Evolutionary conservation across 148 eudicot genomes (phyloP).

Genomic region (Rhododendron vialii): DNA sequence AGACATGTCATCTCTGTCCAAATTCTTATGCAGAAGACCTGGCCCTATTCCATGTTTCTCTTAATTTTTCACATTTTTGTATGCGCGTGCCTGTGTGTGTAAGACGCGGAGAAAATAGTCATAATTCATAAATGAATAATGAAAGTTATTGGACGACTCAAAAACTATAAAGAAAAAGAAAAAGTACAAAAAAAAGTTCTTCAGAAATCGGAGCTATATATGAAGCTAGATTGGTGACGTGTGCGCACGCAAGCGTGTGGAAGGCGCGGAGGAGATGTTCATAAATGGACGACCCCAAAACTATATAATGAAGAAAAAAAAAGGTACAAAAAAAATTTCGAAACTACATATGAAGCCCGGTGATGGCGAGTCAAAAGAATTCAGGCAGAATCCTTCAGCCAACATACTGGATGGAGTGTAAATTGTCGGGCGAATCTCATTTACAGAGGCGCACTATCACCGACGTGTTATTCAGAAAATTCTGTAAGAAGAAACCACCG

Average conservation of each 20-base stretch:
- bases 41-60: too few species aligned
- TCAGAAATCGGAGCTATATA: neutral
- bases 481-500: neutral
- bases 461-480: neutral
- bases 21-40: too few species aligned
- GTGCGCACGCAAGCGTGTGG: neutral
- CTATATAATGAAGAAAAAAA: neutral
- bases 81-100: neutral
- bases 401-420: neutral
- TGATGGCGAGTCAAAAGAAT: neutral
- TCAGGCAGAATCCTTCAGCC: neutral
- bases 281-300: neutral
- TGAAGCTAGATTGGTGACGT: neutral
- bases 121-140: neutral
- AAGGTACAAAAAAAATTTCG: neutral
- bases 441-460: neutral
- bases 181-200: neutral
- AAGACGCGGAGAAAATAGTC: neutral
- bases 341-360: neutral
- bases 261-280: neutral
- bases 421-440: neutral
- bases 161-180: neutral
- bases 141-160: neutral
- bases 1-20: too few species aligned
- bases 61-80: too few species aligned